Conservation (phyloP, 2,329 filamentous ascomycete genomes). For the Neocucurbitaria cava region DNA sequence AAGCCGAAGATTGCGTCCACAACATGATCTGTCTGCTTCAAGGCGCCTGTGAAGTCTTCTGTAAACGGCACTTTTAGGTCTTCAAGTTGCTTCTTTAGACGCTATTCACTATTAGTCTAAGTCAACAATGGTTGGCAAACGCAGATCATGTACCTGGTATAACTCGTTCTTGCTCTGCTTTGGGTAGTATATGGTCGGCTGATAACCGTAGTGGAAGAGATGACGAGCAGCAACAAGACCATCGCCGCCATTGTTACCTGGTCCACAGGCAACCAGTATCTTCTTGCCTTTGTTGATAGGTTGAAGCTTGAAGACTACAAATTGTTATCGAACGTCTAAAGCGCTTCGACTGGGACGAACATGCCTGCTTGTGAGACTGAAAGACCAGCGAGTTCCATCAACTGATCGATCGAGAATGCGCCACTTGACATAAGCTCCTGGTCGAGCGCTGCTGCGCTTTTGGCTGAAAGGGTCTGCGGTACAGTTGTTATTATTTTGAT, state of each 20-base stretch:
- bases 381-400: conserved; percentile 95
- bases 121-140: background rate
- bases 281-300: conserved; percentile 73
- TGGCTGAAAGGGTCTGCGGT: conserved; percentile 80
- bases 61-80: conserved; percentile 85
- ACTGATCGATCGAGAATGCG: conserved; percentile 91
- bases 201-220: conserved; percentile 89
- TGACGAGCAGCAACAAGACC: conserved; percentile 94
- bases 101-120: conserved; percentile 56
- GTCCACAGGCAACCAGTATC: conserved; percentile 89
- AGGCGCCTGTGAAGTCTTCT: conserved; percentile 74
- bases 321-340: background rate
- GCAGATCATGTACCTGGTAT: conserved; percentile 69
- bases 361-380: conserved; percentile 88
- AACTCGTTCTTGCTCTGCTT: conserved; percentile 90
- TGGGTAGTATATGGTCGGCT: conserved; percentile 88
- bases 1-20: conserved; percentile 97
- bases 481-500: background rate
- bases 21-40: conserved; percentile 76
- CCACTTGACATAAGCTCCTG: conserved; percentile 89
- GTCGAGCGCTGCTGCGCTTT: conserved; percentile 87
- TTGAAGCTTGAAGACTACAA: conserved; percentile 82
- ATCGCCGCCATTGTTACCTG: conserved; percentile 81
- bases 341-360: conserved; percentile 1
- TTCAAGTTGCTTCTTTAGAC: conserved; percentile 82